Conservation (phyloP, 1,284 basidiomycete species). For the Ceratobasidium sp. region DNA sequence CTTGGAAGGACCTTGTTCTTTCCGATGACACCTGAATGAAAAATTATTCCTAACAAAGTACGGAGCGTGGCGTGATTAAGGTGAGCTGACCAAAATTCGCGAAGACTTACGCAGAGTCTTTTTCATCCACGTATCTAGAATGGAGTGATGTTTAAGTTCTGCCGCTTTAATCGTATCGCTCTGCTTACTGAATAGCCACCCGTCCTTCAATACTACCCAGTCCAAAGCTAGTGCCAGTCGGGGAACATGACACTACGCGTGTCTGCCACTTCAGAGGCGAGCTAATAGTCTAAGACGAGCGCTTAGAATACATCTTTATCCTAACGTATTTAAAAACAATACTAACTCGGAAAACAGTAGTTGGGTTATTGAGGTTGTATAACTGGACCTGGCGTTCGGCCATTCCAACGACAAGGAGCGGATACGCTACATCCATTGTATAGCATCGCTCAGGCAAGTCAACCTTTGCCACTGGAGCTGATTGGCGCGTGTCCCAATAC, state of each 20-base stretch:
- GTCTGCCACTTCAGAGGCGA: constrained; percentile 97
- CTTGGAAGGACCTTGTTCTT: constrained; percentile 74
- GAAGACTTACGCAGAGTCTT: constrained; percentile 71
- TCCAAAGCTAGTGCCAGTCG: constrained; percentile 85
- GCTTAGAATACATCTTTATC: no score
- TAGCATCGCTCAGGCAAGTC: constrained; percentile 92
- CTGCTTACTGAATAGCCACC: constrained; percentile 92
- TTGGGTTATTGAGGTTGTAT: constrained; percentile 88
- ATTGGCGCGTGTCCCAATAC: constrained; percentile 92
- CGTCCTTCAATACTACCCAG: constrained; percentile 96
- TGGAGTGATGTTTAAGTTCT: background rate
- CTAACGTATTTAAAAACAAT: background rate
- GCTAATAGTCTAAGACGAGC: constrained; percentile 70
- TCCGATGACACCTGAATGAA: constrained; percentile 94
- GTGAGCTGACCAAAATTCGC: constrained; percentile 41
- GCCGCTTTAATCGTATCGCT: background rate
- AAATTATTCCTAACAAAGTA: background rate
- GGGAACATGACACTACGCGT: constrained; percentile 89
- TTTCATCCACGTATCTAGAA: constrained; percentile 83
- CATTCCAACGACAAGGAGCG: constrained; percentile 94
- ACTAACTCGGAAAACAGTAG: constrained; percentile 78
- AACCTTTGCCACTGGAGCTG: constrained; percentile 81
- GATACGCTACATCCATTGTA: constrained; percentile 85
- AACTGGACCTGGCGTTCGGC: constrained; percentile 93
- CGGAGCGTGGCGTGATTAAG: constrained; percentile 10